Conservation (phyloP, 2,329 filamentous ascomycete genomes). For the Myriosclerotinia curreyana region DNA sequence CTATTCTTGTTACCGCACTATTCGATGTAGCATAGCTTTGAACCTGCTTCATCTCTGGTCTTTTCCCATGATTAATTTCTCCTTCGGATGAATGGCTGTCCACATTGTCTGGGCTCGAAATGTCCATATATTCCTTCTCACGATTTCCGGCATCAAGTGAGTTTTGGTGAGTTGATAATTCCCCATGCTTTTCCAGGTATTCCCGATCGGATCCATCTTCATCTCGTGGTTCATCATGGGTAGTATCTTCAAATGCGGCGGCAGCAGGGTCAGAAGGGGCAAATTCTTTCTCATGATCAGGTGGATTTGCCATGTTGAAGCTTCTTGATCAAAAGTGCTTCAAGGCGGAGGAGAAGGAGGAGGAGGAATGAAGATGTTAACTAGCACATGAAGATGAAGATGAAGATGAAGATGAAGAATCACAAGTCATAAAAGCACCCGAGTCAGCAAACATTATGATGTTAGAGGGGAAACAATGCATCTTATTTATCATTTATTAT, state of each 20-base stretch:
- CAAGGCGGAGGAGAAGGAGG: too few species aligned
- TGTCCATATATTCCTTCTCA: conserved; percentile 35
- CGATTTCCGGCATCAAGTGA: conserved; percentile 13
- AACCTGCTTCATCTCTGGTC: conserved; percentile 43
- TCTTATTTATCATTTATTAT: too few species aligned
- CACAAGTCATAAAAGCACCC: neutral
- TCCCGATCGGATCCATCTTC: conserved; percentile 21
- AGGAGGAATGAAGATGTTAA: neutral
- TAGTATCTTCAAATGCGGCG: conserved; percentile 8
- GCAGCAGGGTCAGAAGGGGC: conserved; percentile 10
- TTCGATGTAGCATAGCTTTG: conserved; percentile 54
- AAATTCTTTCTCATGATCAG: conserved; percentile 19
- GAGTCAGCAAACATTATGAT: neutral
- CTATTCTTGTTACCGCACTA: conserved; percentile 48
- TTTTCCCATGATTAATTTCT: conserved; percentile 29
- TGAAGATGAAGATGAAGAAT: neutral
- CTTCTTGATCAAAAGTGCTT: conserved; percentile 3
- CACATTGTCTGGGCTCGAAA: conserved; percentile 26
- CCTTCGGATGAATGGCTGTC: conserved; percentile 26
- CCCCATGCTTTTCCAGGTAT: conserved; percentile 13
- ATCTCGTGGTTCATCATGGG: conserved; percentile 17
- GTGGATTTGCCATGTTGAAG: conserved; percentile 14
- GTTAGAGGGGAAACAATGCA: neutral
- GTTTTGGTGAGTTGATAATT: conserved; percentile 15
- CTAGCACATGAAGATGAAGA: neutral